A percentile compares a stretch with the other conserved stretches of the same genome.
Conservation (phyloP, 2,329 filamentous ascomycete genomes). For the Talaromyces sp. region DNA sequence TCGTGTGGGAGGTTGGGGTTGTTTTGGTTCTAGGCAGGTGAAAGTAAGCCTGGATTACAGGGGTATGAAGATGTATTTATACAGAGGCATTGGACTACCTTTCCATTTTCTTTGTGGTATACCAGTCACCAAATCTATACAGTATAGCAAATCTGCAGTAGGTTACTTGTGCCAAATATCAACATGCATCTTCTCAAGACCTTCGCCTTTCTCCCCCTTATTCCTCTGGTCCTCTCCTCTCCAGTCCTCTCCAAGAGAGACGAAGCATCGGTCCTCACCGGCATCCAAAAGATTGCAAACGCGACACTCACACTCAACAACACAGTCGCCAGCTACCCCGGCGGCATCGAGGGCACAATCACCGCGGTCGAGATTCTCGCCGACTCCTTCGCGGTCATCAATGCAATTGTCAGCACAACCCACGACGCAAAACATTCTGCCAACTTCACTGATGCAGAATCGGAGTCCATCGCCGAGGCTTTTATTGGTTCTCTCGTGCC, state of each 20-base stretch:
- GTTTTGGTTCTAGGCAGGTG: not conserved
- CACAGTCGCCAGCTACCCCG: conserved; percentile 1
- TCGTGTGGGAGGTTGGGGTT: not conserved
- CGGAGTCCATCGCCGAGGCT: not conserved
- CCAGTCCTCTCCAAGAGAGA: conserved; percentile 10
- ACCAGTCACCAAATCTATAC: not conserved
- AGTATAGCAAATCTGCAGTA: not conserved
- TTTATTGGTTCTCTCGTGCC: conserved; percentile 4
- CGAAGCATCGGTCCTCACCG: conserved; percentile 8
- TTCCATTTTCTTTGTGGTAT: not conserved
- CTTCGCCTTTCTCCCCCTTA: not conserved
- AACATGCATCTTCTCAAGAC: not conserved
- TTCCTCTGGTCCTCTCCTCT: conserved; percentile 1
- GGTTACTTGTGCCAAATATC: not conserved
- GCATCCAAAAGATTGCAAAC: conserved; percentile 4
- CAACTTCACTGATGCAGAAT: conserved; percentile 12
- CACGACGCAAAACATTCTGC: conserved; percentile 8
- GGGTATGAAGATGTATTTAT: conserved; percentile 4
- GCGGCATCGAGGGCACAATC: conserved; percentile 8
- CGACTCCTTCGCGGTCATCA: conserved; percentile 5
- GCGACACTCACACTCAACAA: conserved; percentile 8
- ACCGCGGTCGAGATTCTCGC: conserved; percentile 9
- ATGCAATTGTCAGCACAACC: conserved; percentile 10
- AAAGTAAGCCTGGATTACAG: not conserved
- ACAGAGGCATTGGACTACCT: not conserved